A percentile compares a stretch with the other conserved stretches of the same genome.
Evolutionary conservation across 2,329 filamentous ascomycete species (phyloP).

Genomic region (Cryphonectria nitschkei): DNA sequence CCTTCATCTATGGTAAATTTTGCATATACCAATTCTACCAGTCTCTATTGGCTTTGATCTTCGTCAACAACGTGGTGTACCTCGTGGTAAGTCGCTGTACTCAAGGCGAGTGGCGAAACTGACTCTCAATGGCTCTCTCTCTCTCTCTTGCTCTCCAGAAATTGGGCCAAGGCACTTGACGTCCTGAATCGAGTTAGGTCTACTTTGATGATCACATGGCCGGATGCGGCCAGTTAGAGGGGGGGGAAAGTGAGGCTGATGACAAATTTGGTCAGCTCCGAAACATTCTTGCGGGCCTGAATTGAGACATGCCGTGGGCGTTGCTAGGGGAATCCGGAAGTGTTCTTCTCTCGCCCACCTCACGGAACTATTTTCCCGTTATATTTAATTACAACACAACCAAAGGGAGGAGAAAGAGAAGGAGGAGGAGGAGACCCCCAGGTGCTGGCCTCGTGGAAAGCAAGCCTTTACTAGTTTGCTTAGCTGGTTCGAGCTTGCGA

Average conservation of each 20-base stretch:
- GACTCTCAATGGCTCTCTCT: background rate
- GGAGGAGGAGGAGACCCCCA: too few relatives aligned
- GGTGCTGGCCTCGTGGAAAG: too few relatives aligned
- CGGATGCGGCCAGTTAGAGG: background rate
- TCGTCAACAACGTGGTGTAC: background rate
- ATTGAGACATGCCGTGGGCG: background rate
- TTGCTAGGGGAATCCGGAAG: background rate
- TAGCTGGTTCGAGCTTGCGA: too few relatives aligned
- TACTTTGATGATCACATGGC: background rate
- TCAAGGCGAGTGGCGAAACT: background rate
- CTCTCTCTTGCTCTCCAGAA: background rate
- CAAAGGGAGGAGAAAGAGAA: too few relatives aligned
- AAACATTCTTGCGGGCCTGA: background rate
- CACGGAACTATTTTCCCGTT: background rate
- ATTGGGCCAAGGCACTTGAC: background rate
- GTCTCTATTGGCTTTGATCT: background rate
- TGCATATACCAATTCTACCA: background rate
- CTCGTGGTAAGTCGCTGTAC: background rate
- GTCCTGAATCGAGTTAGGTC: background rate
- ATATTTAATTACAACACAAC: too few relatives aligned
- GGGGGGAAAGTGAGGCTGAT: background rate
- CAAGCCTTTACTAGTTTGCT: too few relatives aligned
- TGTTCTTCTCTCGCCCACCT: background rate
- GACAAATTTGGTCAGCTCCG: background rate
- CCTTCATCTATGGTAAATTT: background rate